A percentile compares a stretch with the other conserved stretches of the same genome.
These are phyloP conservation scores for Brassica incana DNA, from an alignment of 345 rosid species.

Conservation along the genomic window DNA sequence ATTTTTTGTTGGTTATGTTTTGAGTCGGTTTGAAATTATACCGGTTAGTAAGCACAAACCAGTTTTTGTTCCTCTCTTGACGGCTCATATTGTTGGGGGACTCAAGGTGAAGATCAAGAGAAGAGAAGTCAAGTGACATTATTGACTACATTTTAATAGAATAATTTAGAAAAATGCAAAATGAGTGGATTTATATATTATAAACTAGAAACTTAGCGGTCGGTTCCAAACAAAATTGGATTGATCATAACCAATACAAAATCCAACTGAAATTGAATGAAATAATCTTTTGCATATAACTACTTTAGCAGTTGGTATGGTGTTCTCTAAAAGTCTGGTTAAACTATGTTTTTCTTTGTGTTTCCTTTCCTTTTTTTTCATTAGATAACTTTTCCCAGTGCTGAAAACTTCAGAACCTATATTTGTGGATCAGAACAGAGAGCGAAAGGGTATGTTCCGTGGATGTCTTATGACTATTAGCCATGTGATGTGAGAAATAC, in stretches of 20 bases:
- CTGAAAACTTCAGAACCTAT: neutral
- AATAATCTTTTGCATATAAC: neutral
- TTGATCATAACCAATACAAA: no score
- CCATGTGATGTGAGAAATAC: neutral
- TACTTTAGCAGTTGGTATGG: neutral
- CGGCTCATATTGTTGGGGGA: constrained; percentile 73
- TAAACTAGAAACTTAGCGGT: no score
- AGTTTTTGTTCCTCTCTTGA: constrained; percentile 60
- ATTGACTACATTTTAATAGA: neutral
- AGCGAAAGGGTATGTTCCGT: neutral
- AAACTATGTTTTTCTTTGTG: neutral
- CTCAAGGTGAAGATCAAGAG: constrained; percentile 45
- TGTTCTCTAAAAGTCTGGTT: neutral
- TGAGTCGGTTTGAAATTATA: constrained; percentile 45
- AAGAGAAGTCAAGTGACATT: constrained; percentile 28
- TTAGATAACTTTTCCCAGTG: neutral
- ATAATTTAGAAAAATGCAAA: neutral
- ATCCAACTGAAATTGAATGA: no score
- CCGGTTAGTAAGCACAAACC: constrained; percentile 41
- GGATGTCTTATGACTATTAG: neutral
- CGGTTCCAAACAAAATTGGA: no score
- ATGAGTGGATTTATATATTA: neutral
- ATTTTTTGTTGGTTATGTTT: constrained; percentile 52
- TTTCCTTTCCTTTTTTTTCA: neutral
- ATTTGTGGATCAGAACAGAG: neutral